Evolutionary conservation across 192 early-diverging fungal genomes (phyloP), one percentile per base, ranked within the genome.

Genomic region (Coemansia sp.): DNA sequence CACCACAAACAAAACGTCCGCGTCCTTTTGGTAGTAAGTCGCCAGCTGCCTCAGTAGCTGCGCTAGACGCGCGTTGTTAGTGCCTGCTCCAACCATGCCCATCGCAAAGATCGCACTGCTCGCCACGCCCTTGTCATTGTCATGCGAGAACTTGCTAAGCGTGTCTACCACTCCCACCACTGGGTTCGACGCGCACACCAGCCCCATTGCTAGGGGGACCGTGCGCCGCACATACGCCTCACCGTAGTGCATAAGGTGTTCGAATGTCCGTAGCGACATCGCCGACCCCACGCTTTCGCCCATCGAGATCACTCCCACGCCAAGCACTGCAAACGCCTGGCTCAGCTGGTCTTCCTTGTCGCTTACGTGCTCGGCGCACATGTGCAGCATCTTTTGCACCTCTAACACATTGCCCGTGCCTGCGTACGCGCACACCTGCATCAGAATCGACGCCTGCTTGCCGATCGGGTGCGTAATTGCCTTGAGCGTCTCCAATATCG

Each of bases 181-280:
- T 62, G 98, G 98, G 80, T 99, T 98, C 8, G 96, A 98, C 21
- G 95, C 94, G 77, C 94, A 99, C 27, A 97, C 85, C 17, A 99
- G 78, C 46, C 94, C 96, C 53, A 98, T 89, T 12, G 96, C 97
- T 39, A 99, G 85, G 34, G 98, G 98, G 37, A 99, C 98, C 5
- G 95, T 85, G 44, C 91, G 89, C 63, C 98, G 91, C 75, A 98
- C 96, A 14, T 93, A 92, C 12, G 95, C 90, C 75, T 97, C 96
- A 45, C 97, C 97, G 85, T 98, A 99, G 70, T 99, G 97, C 96
- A 98, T 98, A 83, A 99, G 77, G 73, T 99, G 97, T 62, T 97
- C 96, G 72, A 98, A 98, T 11, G 91, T 86, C 48, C 96, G 89
- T 76, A 99, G 82, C 17, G 94, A 87, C 98, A 99, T 99, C 72